Conservation (phyloP, 2,329 filamentous ascomycete species). For the Mycosphaerelloides madeirae region DNA sequence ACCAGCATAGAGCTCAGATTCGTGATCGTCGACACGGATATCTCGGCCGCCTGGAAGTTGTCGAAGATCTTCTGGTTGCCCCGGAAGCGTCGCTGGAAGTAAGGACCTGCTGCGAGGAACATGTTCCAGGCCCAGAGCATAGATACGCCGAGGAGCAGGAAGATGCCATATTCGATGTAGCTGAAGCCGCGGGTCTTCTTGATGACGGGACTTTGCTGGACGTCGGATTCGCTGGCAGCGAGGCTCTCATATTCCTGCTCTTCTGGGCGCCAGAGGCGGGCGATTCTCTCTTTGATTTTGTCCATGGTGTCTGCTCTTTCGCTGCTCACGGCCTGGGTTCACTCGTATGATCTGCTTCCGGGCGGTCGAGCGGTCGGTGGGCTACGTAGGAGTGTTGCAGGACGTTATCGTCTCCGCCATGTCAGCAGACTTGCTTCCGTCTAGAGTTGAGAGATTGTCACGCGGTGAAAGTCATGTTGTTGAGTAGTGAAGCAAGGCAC, state of each 20-base stretch:
- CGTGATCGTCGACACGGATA: conserved; percentile 78
- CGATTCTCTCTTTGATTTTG: not conserved
- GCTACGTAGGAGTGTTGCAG: no score
- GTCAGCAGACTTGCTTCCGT: no score
- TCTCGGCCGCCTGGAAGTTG: conserved; percentile 85
- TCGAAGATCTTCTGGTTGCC: conserved; percentile 64
- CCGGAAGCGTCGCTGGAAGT: conserved; percentile 80
- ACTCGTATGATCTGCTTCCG: no score
- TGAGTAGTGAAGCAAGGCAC: no score
- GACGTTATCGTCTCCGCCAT: no score
- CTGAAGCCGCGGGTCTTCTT: conserved; percentile 54
- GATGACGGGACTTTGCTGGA: conserved; percentile 9
- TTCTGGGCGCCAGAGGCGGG: conserved; percentile 20
- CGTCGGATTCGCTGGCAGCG: conserved; percentile 18
- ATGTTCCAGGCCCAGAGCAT: conserved; percentile 99
- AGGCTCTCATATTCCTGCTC: conserved; percentile 32
- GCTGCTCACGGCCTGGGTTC: no score
- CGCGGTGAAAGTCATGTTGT: no score
- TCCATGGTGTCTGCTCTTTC: no score
- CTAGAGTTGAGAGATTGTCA: no score
- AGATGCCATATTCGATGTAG: conserved; percentile 80
- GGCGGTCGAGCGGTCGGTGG: no score
- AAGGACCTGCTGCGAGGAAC: conserved; percentile 92
- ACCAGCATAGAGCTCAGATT: conserved; percentile 73
- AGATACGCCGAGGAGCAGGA: conserved; percentile 77